Evolutionary conservation across 2,329 filamentous ascomycete species (phyloP).

Genomic region (Diaporthe ampelina): DNA sequence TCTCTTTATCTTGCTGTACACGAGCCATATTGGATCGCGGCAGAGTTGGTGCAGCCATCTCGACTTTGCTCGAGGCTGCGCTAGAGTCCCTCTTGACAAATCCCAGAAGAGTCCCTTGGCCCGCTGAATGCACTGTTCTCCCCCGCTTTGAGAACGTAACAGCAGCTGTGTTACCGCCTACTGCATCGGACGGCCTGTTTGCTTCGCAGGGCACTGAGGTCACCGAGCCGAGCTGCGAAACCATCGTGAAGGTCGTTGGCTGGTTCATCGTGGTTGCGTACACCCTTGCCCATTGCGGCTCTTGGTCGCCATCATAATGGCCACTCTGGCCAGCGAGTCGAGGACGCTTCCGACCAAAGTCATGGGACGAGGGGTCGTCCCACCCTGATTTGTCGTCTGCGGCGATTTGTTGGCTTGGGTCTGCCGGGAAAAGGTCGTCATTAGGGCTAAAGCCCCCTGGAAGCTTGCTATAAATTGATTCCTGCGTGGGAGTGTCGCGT

Average conservation of each 20-base stretch:
- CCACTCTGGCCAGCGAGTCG: constrained; percentile 49
- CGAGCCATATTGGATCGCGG: background rate
- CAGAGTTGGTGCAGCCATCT: background rate
- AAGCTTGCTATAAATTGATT: constrained; percentile 66
- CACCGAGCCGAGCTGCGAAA: constrained; percentile 71
- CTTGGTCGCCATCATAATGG: constrained; percentile 47
- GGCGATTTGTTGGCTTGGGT: constrained; percentile 58
- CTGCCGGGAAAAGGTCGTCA: constrained; percentile 77
- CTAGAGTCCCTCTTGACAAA: constrained; percentile 34
- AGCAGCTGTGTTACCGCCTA: constrained; percentile 44
- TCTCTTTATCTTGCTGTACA: background rate
- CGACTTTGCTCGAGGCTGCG: constrained; percentile 2
- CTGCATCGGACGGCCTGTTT: constrained; percentile 52
- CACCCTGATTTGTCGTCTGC: background rate
- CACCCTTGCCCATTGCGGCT: constrained; percentile 56
- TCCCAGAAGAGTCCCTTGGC: constrained; percentile 36
- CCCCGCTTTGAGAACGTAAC: constrained; percentile 46
- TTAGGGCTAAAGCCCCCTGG: constrained; percentile 69
- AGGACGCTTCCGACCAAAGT: constrained; percentile 47
- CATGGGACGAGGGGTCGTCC: constrained; percentile 54
- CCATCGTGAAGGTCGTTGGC: constrained; percentile 70
- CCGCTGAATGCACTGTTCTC: constrained; percentile 43
- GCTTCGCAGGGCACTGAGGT: constrained; percentile 69
- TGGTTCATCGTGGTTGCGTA: constrained; percentile 75
- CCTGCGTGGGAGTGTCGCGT: constrained; percentile 70